Percentiles rank a stretch among this genome's conserved stretches.
Conservation (phyloP, 495 filamentous ascomycete genomes). For the Hypoxylon lenormandii region DNA sequence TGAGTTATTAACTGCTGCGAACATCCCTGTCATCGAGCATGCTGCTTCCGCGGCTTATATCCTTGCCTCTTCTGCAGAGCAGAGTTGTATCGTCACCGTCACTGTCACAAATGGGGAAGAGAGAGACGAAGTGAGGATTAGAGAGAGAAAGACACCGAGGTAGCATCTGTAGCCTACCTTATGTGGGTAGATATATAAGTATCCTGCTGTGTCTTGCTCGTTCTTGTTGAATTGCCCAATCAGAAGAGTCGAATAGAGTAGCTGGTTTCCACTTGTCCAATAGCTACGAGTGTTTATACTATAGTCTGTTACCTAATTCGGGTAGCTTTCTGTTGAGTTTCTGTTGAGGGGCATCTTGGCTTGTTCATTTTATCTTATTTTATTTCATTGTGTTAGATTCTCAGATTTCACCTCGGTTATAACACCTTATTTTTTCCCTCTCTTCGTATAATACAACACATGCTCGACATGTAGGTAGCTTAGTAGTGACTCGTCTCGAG, state of each 20-base stretch:
- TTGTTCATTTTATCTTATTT: too few species aligned
- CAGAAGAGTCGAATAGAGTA: conserved; percentile 30
- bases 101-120: conserved; percentile 22
- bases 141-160: conserved; percentile 4
- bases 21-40: conserved; percentile 28
- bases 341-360: conserved; percentile 15
- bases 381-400: not conserved
- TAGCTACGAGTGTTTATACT: conserved; percentile 2
- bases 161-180: too few species aligned
- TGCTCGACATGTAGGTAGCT: too few species aligned
- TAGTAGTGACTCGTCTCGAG: too few species aligned
- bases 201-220: conserved; percentile 15
- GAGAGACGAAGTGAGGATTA: not conserved
- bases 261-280: conserved; percentile 18
- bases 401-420: conserved; percentile 4
- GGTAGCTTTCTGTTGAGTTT: too few species aligned
- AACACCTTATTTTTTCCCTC: conserved; percentile 2
- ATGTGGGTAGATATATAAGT: conserved; percentile 15
- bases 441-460: not conserved
- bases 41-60: conserved; percentile 30
- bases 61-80: conserved; percentile 27
- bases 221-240: conserved; percentile 28
- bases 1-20: conserved; percentile 40
- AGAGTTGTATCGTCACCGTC: conserved; percentile 10
- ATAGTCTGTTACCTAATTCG: conserved; percentile 17